A percentile compares a stretch with the other conserved stretches of the same genome.
Evolutionary conservation across 768 basidiomycete genomes (phyloP).

Genomic region (Lentinula boryana): DNA sequence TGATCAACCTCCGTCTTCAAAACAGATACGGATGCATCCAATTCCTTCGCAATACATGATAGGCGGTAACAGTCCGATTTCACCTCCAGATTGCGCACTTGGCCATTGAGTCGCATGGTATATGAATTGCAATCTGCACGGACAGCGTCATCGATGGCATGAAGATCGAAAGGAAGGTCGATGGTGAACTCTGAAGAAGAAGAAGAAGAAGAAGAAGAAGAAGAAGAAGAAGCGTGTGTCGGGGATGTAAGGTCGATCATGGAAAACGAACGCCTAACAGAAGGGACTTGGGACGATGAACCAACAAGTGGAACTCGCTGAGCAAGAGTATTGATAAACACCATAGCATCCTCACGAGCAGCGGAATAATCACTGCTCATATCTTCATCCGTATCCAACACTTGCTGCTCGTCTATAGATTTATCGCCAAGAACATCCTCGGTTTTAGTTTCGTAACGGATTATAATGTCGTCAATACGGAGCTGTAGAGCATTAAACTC

Average conservation of each 20-base stretch:
- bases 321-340: slow-evolving; percentile 43
- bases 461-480: slow-evolving; percentile 54
- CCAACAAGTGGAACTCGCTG: slow-evolving; percentile 54
- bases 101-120: slow-evolving; percentile 56
- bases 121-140: slow-evolving; percentile 67
- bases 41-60: slow-evolving; percentile 45
- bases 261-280: slow-evolving; percentile 28
- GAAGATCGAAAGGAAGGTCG: slow-evolving; percentile 50
- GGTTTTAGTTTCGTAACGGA: slow-evolving; percentile 38
- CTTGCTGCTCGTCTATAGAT: slow-evolving; percentile 21
- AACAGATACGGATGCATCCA: slow-evolving; percentile 37
- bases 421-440: slow-evolving; percentile 34
- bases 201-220: too few species aligned
- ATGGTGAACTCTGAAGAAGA: slow-evolving; percentile 23
- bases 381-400: slow-evolving; percentile 24
- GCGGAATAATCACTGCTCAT: slow-evolving; percentile 26
- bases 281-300: slow-evolving; percentile 12
- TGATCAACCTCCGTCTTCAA: slow-evolving; percentile 31
- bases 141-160: slow-evolving; percentile 57
- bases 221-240: too few species aligned
- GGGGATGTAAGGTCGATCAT: slow-evolving; percentile 31
- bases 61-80: slow-evolving; percentile 44
- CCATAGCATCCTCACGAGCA: slow-evolving; percentile 37
- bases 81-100: slow-evolving; percentile 41
- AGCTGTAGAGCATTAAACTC: slow-evolving; percentile 54